Conservation (phyloP, 78 protist genomes). For the Protostelium mycophagum region DNA sequence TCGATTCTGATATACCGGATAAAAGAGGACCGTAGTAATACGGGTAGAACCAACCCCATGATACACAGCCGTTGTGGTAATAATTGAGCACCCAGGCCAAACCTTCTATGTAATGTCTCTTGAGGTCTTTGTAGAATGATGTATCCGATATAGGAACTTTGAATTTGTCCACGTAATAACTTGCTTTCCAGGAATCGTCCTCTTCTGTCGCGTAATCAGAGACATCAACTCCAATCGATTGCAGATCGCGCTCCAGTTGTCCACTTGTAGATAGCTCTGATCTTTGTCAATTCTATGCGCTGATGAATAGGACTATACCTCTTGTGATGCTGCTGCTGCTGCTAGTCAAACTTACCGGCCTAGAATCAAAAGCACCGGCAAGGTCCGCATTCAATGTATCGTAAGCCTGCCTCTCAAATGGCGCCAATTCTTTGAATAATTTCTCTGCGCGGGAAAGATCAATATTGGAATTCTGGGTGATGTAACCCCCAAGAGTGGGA, state of each 20-base stretch:
- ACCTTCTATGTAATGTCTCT: conserved; percentile 42
- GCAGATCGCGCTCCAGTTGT: not conserved
- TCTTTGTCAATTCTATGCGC: too few relatives aligned
- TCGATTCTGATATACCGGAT: conserved; percentile 24
- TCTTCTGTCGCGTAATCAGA: not conserved
- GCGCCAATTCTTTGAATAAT: conserved; percentile 39
- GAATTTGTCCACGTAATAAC: conserved; percentile 3
- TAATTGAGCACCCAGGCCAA: conserved; percentile 86
- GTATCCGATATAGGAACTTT: not conserved
- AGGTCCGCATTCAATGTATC: not conserved
- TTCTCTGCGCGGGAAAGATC: conserved; percentile 39
- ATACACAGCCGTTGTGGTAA: conserved; percentile 84
- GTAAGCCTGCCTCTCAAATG: conserved; percentile 25
- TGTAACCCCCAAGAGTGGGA: conserved; percentile 75
- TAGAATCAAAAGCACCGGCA: not conserved
- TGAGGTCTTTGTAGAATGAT: not conserved
- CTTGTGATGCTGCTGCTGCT: too few relatives aligned
- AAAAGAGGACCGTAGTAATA: conserved; percentile 90
- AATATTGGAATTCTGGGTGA: conserved; percentile 73
- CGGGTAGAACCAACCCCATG: conserved; percentile 95
- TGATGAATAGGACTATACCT: too few relatives aligned
- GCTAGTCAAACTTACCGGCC: too few relatives aligned
- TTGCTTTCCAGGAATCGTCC: not conserved
- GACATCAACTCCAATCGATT: not conserved
- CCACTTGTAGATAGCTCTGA: not conserved